Conservation (phyloP, 1,139 yeast species). For the Saccharomyces hybrid region DNA sequence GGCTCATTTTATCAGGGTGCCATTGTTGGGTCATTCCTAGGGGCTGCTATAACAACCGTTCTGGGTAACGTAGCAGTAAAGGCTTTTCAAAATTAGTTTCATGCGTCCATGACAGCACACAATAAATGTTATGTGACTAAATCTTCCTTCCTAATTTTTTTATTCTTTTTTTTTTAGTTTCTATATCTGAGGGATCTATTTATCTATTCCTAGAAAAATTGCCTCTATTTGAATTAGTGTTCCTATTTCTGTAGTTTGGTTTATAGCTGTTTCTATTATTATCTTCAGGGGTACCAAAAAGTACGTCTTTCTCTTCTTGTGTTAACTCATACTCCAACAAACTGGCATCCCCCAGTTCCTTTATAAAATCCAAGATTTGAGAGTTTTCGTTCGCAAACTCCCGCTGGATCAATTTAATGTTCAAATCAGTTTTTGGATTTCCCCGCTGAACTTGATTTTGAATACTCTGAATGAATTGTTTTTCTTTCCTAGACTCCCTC, state of each 20-base stretch:
- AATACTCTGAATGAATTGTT: slow-evolving; percentile 30
- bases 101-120: not conserved
- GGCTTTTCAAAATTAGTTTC: not conserved
- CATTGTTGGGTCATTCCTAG: slow-evolving; percentile 26
- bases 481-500: slow-evolving; percentile 27
- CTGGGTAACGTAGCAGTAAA: slow-evolving; percentile 16
- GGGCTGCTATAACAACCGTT: slow-evolving; percentile 23
- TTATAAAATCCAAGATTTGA: slow-evolving; percentile 26
- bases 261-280: slow-evolving; percentile 6
- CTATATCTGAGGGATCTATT: not conserved
- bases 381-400: slow-evolving; percentile 29
- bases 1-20: slow-evolving; percentile 22
- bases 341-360: slow-evolving; percentile 30
- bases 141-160: too few relatives aligned
- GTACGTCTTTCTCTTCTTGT: slow-evolving; percentile 25
- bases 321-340: slow-evolving; percentile 28
- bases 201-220: slow-evolving; percentile 1
- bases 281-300: slow-evolving; percentile 21
- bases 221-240: slow-evolving; percentile 2
- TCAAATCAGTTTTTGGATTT: slow-evolving; percentile 26
- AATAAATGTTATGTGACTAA: too few relatives aligned
- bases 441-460: slow-evolving; percentile 28
- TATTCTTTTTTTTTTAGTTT: slow-evolving; percentile 1
- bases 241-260: not conserved
- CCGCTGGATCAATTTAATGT: slow-evolving; percentile 27